Percentiles rank a stretch among this genome's conserved stretches.
These are phyloP conservation scores for Capsella bursapastoris DNA, from an alignment of 345 rosid genomes.

Conservation along the genomic window DNA sequence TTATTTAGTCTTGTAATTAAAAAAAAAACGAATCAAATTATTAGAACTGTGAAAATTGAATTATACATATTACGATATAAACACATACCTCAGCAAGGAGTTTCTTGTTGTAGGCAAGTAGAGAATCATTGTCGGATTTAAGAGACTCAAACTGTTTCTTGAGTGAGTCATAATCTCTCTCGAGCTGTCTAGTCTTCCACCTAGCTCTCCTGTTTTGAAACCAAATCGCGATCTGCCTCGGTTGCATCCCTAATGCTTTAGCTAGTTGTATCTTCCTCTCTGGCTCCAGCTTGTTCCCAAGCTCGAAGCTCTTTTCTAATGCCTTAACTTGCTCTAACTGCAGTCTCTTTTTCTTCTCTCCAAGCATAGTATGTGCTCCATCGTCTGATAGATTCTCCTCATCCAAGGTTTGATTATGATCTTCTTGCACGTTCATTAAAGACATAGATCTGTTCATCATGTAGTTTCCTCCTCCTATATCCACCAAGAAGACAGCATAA, in stretches of 20 bases:
- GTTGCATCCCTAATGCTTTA: slow-evolving; percentile 68
- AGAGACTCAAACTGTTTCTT: slow-evolving; percentile 70
- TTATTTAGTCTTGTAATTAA: not conserved
- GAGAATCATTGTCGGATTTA: slow-evolving; percentile 66
- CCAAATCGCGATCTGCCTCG: slow-evolving; percentile 77
- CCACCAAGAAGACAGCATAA: slow-evolving; percentile 21
- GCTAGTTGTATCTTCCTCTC: slow-evolving; percentile 76
- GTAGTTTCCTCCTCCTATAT: slow-evolving; percentile 57
- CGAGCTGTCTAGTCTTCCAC: slow-evolving; percentile 82
- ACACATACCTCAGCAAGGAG: slow-evolving; percentile 61
- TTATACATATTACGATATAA: not conserved
- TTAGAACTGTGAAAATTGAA: not conserved
- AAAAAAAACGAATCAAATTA: not conserved
- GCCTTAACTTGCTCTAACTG: slow-evolving; percentile 73
- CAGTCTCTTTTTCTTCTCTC: slow-evolving; percentile 81
- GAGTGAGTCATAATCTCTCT: slow-evolving; percentile 64
- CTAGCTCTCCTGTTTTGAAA: slow-evolving; percentile 79
- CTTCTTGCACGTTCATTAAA: slow-evolving; percentile 58
- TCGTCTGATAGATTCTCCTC: slow-evolving; percentile 78
- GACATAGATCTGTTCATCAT: slow-evolving; percentile 85
- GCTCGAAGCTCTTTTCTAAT: slow-evolving; percentile 72
- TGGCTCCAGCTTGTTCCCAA: slow-evolving; percentile 81
- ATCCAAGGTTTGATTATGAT: slow-evolving; percentile 36
- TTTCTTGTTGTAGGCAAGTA: slow-evolving; percentile 66
- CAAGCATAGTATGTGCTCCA: slow-evolving; percentile 58